phyloP scores from a whole-genome alignment of 228 moss, liverwort and hornwort species.

The Sphagnum magellanicum region DNA sequence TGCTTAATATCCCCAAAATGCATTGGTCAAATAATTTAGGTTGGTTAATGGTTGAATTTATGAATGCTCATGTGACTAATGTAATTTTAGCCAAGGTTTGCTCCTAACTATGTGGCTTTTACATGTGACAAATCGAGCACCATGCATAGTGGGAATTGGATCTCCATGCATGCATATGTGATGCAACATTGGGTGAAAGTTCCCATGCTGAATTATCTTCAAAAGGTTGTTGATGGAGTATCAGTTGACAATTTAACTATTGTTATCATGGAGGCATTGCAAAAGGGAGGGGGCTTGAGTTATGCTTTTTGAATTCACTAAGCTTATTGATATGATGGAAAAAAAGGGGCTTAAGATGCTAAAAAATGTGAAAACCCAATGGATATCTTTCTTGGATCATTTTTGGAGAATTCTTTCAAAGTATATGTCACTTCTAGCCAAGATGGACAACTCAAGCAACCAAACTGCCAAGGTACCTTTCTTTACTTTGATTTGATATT shows the following conservation, averaged over 20 bases:
- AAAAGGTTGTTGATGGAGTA: not conserved
- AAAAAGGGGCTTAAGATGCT: too few species aligned
- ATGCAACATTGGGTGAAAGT: not conserved
- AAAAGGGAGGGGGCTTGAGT: too few species aligned
- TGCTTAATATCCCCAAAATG: not conserved
- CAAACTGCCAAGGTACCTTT: too few species aligned
- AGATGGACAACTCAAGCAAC: too few species aligned
- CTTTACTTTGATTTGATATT: too few species aligned
- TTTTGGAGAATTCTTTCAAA: too few species aligned
- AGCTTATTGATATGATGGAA: too few species aligned
- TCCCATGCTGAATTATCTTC: not conserved
- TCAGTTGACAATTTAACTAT: not conserved
- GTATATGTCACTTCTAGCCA: too few species aligned
- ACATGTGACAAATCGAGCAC: not conserved
- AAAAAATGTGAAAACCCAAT: too few species aligned
- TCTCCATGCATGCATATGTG: slow-evolving; percentile 1
- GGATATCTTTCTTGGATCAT: too few species aligned
- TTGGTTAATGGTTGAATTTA: slow-evolving; percentile 1
- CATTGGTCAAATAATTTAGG: not conserved
- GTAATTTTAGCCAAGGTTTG: not conserved
- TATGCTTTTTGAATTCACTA: too few species aligned
- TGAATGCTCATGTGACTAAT: not conserved
- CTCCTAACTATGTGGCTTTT: not conserved
- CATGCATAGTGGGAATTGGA: not conserved
- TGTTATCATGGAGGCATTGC: too few species aligned